These are phyloP conservation scores for Panus rudis DNA, from an alignment of 768 basidiomycete genomes.

Conservation along the genomic window DNA sequence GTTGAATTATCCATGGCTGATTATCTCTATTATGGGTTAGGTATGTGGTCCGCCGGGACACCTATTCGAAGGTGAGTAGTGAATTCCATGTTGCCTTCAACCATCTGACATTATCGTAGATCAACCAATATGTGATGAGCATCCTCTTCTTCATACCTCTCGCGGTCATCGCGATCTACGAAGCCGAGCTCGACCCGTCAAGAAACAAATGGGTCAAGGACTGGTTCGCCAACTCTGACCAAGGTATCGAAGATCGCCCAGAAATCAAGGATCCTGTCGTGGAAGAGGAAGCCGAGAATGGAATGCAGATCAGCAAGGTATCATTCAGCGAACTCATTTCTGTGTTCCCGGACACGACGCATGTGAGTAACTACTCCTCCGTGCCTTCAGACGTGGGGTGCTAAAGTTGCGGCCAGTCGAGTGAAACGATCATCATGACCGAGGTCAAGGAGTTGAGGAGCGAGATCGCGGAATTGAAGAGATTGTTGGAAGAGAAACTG, in stretches of 20 bases:
- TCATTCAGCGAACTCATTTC: constrained; percentile 64
- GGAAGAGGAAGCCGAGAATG: constrained; percentile 45
- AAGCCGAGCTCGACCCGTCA: constrained; percentile 45
- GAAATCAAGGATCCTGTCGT: constrained; percentile 53
- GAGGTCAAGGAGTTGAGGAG: constrained; percentile 55
- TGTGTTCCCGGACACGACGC: constrained; percentile 63
- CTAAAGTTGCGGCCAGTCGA: constrained; percentile 46
- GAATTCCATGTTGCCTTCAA: neutral
- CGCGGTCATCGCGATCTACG: constrained; percentile 64
- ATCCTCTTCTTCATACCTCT: constrained; percentile 80
- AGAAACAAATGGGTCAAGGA: constrained; percentile 58
- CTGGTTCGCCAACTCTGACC: constrained; percentile 58
- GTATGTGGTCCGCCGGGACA: constrained; percentile 36
- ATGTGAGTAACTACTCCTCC: constrained; percentile 36
- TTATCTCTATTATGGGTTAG: constrained; percentile 21
- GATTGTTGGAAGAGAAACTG: constrained; percentile 25
- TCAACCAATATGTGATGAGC: constrained; percentile 77
- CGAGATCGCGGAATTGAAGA: constrained; percentile 30
- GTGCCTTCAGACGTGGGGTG: constrained; percentile 5
- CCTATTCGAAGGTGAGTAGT: constrained; percentile 52
- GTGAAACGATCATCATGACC: constrained; percentile 56
- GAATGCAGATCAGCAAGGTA: constrained; percentile 61
- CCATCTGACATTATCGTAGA: constrained; percentile 28
- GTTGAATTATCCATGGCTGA: neutral
- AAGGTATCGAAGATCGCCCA: constrained; percentile 50